Base-by-base conservation (phyloP, 225 moss, liverwort and hornwort genomes). In the Pseudoscleropodium purum region DNA sequence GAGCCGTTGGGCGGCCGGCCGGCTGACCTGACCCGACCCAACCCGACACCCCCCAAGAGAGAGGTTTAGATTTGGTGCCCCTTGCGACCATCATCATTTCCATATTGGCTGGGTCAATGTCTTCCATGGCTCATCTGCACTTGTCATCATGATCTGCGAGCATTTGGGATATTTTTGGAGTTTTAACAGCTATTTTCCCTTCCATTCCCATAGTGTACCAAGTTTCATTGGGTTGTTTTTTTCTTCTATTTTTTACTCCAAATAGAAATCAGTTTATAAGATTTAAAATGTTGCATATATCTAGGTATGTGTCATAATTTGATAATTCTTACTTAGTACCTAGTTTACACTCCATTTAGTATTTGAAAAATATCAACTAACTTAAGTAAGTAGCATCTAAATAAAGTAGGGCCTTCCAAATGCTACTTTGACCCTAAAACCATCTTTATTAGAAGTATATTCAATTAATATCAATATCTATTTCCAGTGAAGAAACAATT, bases 391-490 rank as follows among this genome's bases (percentile, higher is more conserved):
- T 47, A 31, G 7, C 11, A 11, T 10, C 2, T 18, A 11, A 45
- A 6, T 30, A 10, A 47, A 6, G 21, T 51, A 8, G 8, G 20
- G 3, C 13, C 21, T 51, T 13, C 12, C 30, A 33, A 49, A 49
- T 75, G 33, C 7, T 11, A 4, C 4, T 47, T 0, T 47, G 2
- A 47, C 1, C 4, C 2, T 2, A 11, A 11, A 2, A 45, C 2
- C 18, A 21, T 49, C 21, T 76, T 20, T 7, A 49, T 2, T 20
- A 76, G 8, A 51, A 33, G 13, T 51, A 34, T 7, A 76, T 76
- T 2, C 1, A 51, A 0, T 33, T 51, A 34, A 27, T 62, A 76
- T 33, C 13, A 75, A 34, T 34, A 34, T 76, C 51, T 51, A 34
- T 13, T 5, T 34, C 13, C 8, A 77, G 0, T 9, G 0, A 77